Evolutionary conservation across 192 early-diverging fungal genomes (phyloP).

Genomic region (Lobulomyces angularis): DNA sequence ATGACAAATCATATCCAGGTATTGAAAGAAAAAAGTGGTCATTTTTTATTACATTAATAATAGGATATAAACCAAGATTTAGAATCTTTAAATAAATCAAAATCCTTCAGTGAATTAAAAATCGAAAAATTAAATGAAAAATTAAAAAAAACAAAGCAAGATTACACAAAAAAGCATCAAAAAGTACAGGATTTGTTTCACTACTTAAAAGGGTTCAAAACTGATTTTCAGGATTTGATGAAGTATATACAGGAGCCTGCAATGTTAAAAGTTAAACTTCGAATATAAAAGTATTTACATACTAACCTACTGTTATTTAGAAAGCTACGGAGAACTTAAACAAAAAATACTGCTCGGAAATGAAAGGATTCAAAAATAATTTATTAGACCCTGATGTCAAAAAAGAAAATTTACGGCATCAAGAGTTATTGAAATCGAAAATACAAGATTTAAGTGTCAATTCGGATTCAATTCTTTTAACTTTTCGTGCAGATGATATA

Average conservation of each 20-base stretch:
- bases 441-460: slow-evolving; percentile 11
- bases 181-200: slow-evolving; percentile 16
- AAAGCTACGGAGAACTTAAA: slow-evolving; percentile 17
- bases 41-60: neutral
- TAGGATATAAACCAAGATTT: slow-evolving; percentile 33
- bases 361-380: neutral
- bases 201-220: slow-evolving; percentile 16
- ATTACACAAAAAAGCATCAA: slow-evolving; percentile 14
- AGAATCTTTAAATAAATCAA: slow-evolving; percentile 16
- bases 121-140: slow-evolving; percentile 14
- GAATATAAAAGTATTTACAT: too few relatives aligned
- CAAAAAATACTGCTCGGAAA: slow-evolving; percentile 11
- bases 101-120: slow-evolving; percentile 9
- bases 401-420: slow-evolving; percentile 22
- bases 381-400: slow-evolving; percentile 25
- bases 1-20: slow-evolving; percentile 34
- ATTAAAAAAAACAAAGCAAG: slow-evolving; percentile 14
- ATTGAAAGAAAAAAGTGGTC: neutral
- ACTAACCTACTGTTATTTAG: too few relatives aligned
- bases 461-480: slow-evolving; percentile 14
- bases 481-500: slow-evolving; percentile 27
- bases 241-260: slow-evolving; percentile 33
- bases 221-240: slow-evolving; percentile 22
- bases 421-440: slow-evolving; percentile 15
- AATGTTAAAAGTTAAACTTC: slow-evolving; percentile 14